These are phyloP conservation scores for Yarrowia hollandica DNA, from an alignment of 805 yeast species.

Conservation along the genomic window DNA sequence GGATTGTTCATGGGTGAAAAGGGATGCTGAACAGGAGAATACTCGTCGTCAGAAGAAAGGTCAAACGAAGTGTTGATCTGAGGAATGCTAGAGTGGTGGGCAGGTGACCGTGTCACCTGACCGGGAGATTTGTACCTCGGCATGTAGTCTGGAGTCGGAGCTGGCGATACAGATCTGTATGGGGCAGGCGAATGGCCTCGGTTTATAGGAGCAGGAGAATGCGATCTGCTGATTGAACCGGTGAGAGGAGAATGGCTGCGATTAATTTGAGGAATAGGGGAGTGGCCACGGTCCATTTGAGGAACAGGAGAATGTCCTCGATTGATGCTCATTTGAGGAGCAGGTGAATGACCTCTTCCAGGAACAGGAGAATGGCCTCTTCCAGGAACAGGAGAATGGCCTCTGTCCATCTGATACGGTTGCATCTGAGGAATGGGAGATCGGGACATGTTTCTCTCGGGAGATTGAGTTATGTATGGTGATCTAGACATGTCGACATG, in stretches of 20 bases:
- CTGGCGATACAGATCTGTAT: not conserved
- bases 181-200: not conserved
- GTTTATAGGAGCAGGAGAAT: not conserved
- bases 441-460: not conserved
- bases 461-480: not conserved
- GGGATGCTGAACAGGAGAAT: not conserved
- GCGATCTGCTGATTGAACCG: no score
- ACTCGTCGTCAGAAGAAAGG: constrained; percentile 2
- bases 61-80: not conserved
- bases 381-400: not conserved
- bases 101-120: not conserved
- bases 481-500: no score
- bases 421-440: not conserved
- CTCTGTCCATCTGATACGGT: not conserved
- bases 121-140: no score
- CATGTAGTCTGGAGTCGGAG: no score
- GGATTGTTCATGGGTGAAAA: no score
- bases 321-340: not conserved
- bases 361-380: not conserved
- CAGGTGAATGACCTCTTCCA: no score
- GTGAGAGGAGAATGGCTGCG: no score
- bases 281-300: no score
- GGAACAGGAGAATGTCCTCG: not conserved
- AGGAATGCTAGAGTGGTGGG: no score
- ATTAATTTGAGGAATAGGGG: no score